Evolutionary conservation across 179 eudicot genomes (phyloP).

Genomic region (Amaranthus tricolor): DNA sequence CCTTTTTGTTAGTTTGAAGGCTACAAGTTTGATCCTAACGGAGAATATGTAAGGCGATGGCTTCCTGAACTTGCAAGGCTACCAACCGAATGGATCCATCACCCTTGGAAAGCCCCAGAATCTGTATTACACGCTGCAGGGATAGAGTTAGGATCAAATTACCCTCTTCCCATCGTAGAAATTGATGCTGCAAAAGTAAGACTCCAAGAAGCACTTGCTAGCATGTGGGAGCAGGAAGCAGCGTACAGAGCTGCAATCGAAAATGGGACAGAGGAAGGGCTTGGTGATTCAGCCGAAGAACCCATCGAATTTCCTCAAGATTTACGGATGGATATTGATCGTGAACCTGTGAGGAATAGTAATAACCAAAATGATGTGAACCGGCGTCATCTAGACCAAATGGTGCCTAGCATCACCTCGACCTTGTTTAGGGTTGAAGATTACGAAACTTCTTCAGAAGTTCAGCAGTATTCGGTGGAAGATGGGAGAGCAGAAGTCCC

Average conservation of each 20-base stretch:
- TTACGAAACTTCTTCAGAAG: conserved; percentile 63
- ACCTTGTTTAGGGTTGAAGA: conserved; percentile 61
- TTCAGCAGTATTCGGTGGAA: conserved; percentile 37
- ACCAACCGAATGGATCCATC: conserved; percentile 98
- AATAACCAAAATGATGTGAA: conserved; percentile 25
- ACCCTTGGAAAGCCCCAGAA: conserved; percentile 94
- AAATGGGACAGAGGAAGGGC: conserved; percentile 94
- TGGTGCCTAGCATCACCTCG: conserved; percentile 92
- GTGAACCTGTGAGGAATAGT: conserved; percentile 40
- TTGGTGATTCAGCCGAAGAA: conserved; percentile 83
- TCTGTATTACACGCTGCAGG: conserved; percentile 94
- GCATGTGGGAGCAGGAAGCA: conserved; percentile 92
- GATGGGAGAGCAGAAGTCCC: conserved; percentile 87
- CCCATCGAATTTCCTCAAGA: conserved; percentile 76
- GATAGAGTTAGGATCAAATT: conserved; percentile 88
- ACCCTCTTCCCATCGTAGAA: conserved; percentile 76
- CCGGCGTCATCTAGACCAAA: conserved; percentile 80
- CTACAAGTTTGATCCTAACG: conserved; percentile 89
- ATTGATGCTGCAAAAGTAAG: conserved; percentile 77
- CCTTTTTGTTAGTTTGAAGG: conserved; percentile 65
- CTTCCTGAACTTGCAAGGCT: conserved; percentile 92
- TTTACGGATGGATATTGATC: conserved; percentile 71
- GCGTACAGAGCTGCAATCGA: conserved; percentile 72
- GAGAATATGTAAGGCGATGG: conserved; percentile 95
- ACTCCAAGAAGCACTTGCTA: conserved; percentile 69